Conservation (phyloP, 192 early-diverging fungal species). For the Entomortierella parvispora region DNA sequence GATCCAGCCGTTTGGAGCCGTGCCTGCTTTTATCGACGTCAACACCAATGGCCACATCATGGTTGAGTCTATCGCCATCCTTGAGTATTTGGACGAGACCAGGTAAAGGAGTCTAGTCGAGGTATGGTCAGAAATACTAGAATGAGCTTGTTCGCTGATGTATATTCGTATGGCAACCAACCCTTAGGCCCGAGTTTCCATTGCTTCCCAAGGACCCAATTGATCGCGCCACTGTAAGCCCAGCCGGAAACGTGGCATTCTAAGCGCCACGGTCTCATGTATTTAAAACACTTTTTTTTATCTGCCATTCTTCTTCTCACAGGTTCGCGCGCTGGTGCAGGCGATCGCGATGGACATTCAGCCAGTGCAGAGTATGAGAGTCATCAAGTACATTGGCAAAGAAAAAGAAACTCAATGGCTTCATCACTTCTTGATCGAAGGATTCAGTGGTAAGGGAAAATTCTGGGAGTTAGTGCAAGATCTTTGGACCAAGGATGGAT, state of each 20-base stretch:
- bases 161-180: background rate
- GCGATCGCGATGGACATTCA: constrained; percentile 86
- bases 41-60: constrained; percentile 60
- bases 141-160: background rate
- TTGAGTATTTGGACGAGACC: constrained; percentile 93
- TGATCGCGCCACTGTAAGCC: constrained; percentile 64
- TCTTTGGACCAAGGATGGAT: background rate
- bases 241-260: background rate
- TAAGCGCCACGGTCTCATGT: background rate
- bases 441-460: constrained; percentile 65
- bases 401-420: constrained; percentile 64
- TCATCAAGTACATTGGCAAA: constrained; percentile 68
- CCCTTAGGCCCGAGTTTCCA: constrained; percentile 50
- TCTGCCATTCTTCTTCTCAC: background rate
- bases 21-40: constrained; percentile 71
- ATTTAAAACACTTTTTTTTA: background rate
- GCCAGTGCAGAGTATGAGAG: constrained; percentile 82
- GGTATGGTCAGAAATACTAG: background rate
- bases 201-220: constrained; percentile 79
- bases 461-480: background rate
- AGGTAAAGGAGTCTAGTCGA: constrained; percentile 29
- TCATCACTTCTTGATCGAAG: constrained; percentile 59
- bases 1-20: constrained; percentile 72
- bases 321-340: constrained; percentile 75
- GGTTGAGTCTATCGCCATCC: constrained; percentile 79